Evolutionary conservation across 1,284 basidiomycete species (phyloP).

Genomic region (Ganoderma sinense): DNA sequence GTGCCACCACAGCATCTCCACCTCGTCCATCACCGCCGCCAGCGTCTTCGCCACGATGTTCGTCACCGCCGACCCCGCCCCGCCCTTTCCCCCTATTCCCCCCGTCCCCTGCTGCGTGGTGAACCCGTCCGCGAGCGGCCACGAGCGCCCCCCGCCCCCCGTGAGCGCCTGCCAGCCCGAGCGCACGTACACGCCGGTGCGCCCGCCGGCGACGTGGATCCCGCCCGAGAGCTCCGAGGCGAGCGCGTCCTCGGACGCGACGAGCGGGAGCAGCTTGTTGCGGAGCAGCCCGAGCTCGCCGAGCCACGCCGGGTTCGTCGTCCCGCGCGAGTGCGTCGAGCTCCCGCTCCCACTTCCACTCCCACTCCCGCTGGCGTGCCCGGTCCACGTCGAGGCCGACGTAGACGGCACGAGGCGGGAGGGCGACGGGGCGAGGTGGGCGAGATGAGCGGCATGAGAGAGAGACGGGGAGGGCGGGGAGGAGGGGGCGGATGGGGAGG

Average conservation of each 20-base stretch:
- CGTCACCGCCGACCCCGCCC: slow-evolving; percentile 47
- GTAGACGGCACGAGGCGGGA: slow-evolving; percentile 10
- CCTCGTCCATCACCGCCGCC: slow-evolving; percentile 52
- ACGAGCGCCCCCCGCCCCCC: slow-evolving; percentile 53
- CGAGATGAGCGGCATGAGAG: too few species aligned
- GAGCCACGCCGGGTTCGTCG: slow-evolving; percentile 41
- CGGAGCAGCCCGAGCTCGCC: slow-evolving; percentile 61
- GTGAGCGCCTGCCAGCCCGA: slow-evolving; percentile 71
- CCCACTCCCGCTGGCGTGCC: slow-evolving; percentile 26
- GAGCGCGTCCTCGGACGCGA: slow-evolving; percentile 71
- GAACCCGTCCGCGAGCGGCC: slow-evolving; percentile 45
- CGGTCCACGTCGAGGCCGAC: slow-evolving; percentile 17
- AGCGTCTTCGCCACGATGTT: slow-evolving; percentile 66
- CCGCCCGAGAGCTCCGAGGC: slow-evolving; percentile 74
- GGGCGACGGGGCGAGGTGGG: not conserved
- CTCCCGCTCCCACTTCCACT: slow-evolving; percentile 29
- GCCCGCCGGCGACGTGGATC: slow-evolving; percentile 62
- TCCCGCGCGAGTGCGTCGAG: slow-evolving; percentile 26
- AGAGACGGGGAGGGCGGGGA: slow-evolving; percentile 19
- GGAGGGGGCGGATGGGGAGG: slow-evolving; percentile 6
- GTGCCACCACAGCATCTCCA: slow-evolving; percentile 73
- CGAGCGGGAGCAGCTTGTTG: slow-evolving; percentile 64
- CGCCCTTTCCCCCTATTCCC: slow-evolving; percentile 36
- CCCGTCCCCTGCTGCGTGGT: slow-evolving; percentile 35
- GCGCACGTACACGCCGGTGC: slow-evolving; percentile 69